phyloP scores from a whole-genome alignment of 1,139 yeast species.

The Pichia sp. region DNA sequence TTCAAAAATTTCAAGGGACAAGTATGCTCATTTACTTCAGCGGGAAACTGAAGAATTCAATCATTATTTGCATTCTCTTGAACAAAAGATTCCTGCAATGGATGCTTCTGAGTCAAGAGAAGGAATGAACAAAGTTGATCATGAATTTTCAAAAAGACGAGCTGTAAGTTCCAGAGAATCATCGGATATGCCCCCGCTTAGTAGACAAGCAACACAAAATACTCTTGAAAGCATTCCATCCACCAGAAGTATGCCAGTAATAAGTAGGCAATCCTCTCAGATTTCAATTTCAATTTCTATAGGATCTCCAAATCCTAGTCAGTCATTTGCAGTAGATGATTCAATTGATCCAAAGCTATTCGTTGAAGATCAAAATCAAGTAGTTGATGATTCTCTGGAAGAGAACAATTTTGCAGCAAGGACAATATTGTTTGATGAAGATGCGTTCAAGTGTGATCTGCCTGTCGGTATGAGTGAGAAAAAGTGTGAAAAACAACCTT shows the following conservation, averaged over 20 bases:
- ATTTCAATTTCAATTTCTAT: constrained; percentile 11
- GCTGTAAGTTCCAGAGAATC: constrained; percentile 4
- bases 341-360: constrained; percentile 8
- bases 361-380: too few species aligned
- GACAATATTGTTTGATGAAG: constrained; percentile 15
- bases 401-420: background rate
- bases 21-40: constrained; percentile 8
- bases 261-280: constrained; percentile 11
- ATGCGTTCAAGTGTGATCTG: constrained; percentile 32
- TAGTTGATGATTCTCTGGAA: too few species aligned
- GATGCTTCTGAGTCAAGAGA: background rate
- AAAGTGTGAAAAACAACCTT: constrained; percentile 52
- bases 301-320: constrained; percentile 1
- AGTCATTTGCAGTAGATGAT: constrained; percentile 4
- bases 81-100: too few species aligned
- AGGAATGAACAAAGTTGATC: constrained; percentile 1
- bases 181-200: constrained; percentile 10
- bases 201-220: constrained; percentile 16
- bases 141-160: background rate
- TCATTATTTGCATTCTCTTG: too few species aligned
- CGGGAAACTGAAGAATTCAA: constrained; percentile 7
- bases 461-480: constrained; percentile 60
- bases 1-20: constrained; percentile 16
- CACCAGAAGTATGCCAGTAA: constrained; percentile 9
- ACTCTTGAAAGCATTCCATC: constrained; percentile 16